These are phyloP conservation scores for Kuraishia capsulata DNA, from an alignment of 805 yeast genomes.

Conservation along the genomic window DNA sequence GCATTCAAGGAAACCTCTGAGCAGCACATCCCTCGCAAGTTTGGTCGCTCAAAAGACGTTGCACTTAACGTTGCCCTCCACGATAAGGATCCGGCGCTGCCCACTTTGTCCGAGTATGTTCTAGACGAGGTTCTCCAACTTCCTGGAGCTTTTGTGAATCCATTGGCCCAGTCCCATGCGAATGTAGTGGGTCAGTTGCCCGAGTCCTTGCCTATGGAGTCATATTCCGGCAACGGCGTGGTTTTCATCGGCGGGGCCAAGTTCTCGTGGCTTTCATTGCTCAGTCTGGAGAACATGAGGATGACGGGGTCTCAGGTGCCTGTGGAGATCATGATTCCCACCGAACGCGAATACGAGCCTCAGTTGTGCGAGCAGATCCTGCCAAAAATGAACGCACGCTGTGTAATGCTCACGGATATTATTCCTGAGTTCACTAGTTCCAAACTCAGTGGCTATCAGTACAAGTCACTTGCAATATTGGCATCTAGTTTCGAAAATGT, in stretches of 20 bases:
- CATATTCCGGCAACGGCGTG: constrained; percentile 48
- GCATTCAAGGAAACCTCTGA: not conserved
- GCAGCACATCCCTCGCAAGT: not conserved
- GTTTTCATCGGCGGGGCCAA: constrained; percentile 72
- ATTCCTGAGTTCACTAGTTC: constrained; percentile 32
- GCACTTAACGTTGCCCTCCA: constrained; percentile 18
- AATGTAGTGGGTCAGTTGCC: constrained; percentile 33
- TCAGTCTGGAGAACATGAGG: constrained; percentile 40
- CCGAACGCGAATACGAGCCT: constrained; percentile 33
- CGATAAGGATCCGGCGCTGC: constrained; percentile 16
- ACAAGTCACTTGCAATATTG: constrained; percentile 37
- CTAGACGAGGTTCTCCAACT: constrained; percentile 40
- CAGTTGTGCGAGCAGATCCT: constrained; percentile 31
- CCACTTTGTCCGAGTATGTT: constrained; percentile 43
- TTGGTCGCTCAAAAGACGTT: not conserved
- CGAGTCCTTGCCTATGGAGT: constrained; percentile 22
- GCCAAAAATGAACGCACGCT: constrained; percentile 46
- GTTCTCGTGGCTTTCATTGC: constrained; percentile 53
- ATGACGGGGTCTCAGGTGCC: constrained; percentile 38
- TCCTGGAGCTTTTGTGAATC: constrained; percentile 29
- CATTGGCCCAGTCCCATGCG: constrained; percentile 38
- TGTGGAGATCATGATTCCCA: constrained; percentile 39
- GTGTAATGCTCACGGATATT: constrained; percentile 43
- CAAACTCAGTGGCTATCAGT: constrained; percentile 37
- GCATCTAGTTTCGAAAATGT: constrained; percentile 46